phyloP scores from a whole-genome alignment of 2,329 filamentous ascomycete species.

The Aspergillaceae sp. region DNA sequence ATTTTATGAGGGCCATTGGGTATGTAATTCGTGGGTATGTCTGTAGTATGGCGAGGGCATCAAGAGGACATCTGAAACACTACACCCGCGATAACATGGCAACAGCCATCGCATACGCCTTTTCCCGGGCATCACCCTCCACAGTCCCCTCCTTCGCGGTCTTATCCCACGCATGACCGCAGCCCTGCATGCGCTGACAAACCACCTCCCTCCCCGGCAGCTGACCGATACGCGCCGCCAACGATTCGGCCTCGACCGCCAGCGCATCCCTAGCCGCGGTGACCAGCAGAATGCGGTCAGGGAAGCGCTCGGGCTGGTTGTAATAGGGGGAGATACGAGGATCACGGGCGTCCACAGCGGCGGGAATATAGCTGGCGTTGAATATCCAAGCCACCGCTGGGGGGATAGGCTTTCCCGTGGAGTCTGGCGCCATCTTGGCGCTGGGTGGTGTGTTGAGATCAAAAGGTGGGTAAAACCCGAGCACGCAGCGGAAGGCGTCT shows the following conservation, averaged over 20 bases:
- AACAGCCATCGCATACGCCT: slow-evolving; percentile 27
- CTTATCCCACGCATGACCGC: slow-evolving; percentile 35
- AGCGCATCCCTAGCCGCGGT: slow-evolving; percentile 23
- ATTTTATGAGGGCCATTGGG: too few species aligned
- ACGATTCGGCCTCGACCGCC: slow-evolving; percentile 21
- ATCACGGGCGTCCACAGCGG: slow-evolving; percentile 17
- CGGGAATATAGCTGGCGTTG: slow-evolving; percentile 20
- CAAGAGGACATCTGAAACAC: neutral
- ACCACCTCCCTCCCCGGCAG: slow-evolving; percentile 17
- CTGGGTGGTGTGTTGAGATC: slow-evolving; percentile 15
- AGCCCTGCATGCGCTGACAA: slow-evolving; percentile 25
- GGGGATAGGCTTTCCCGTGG: slow-evolving; percentile 14
- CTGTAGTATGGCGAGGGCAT: too few species aligned
- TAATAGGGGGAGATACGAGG: slow-evolving; percentile 26
- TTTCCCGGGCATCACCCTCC: slow-evolving; percentile 22
- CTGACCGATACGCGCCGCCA: slow-evolving; percentile 18
- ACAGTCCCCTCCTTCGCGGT: slow-evolving; percentile 17
- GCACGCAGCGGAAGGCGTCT: slow-evolving; percentile 22
- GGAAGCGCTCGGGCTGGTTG: slow-evolving; percentile 18
- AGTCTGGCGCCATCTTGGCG: slow-evolving; percentile 17
- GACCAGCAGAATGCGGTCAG: slow-evolving; percentile 22
- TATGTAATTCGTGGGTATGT: too few species aligned
- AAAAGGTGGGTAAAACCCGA: slow-evolving; percentile 26
- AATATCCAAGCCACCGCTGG: slow-evolving; percentile 19
- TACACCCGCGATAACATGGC: slow-evolving; percentile 17